Evolutionary conservation across 1,284 basidiomycete genomes (phyloP).

Genomic region (Leccinum holopus): DNA sequence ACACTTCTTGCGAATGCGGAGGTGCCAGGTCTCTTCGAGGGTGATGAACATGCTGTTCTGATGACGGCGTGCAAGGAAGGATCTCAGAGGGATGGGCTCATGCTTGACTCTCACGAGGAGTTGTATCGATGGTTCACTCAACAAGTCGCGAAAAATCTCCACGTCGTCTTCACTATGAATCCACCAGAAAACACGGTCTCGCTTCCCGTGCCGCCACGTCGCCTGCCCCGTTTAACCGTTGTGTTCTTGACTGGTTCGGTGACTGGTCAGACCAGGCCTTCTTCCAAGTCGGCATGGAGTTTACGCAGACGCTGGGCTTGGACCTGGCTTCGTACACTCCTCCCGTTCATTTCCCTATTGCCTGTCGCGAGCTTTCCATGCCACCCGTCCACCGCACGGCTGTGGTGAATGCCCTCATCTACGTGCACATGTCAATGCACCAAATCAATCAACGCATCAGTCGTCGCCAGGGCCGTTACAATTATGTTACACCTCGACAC

Average conservation of each 20-base stretch:
- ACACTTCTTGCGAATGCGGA: slow-evolving; percentile 99
- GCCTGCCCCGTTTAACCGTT: slow-evolving; percentile 97
- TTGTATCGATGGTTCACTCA: slow-evolving; percentile 97
- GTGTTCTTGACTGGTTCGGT: slow-evolving; percentile 97
- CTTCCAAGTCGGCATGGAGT: slow-evolving; percentile 95
- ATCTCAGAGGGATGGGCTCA: slow-evolving; percentile 94
- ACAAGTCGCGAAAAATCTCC: slow-evolving; percentile 94
- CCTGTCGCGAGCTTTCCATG: slow-evolving; percentile 78
- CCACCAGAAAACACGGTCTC: slow-evolving; percentile 89
- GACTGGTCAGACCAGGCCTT: slow-evolving; percentile 98
- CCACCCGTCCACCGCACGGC: slow-evolving; percentile 86
- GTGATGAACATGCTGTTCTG: slow-evolving; percentile 93
- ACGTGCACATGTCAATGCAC: slow-evolving; percentile 90
- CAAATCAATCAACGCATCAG: slow-evolving; percentile 88
- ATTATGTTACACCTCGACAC: slow-evolving; percentile 97
- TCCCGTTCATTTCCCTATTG: slow-evolving; percentile 81
- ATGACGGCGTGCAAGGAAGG: slow-evolving; percentile 99
- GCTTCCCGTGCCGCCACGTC: slow-evolving; percentile 96
- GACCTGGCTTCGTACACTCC: slow-evolving; percentile 80
- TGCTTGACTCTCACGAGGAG: slow-evolving; percentile 98
- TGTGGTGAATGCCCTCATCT: slow-evolving; percentile 91
- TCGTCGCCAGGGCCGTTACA: slow-evolving; percentile 89
- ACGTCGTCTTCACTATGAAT: slow-evolving; percentile 99
- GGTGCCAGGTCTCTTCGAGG: slow-evolving; percentile 97
- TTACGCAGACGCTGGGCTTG: slow-evolving; percentile 89